Evolutionary conservation across 208 protist genomes (phyloP).

Genomic region (Naegleria gruberi): DNA sequence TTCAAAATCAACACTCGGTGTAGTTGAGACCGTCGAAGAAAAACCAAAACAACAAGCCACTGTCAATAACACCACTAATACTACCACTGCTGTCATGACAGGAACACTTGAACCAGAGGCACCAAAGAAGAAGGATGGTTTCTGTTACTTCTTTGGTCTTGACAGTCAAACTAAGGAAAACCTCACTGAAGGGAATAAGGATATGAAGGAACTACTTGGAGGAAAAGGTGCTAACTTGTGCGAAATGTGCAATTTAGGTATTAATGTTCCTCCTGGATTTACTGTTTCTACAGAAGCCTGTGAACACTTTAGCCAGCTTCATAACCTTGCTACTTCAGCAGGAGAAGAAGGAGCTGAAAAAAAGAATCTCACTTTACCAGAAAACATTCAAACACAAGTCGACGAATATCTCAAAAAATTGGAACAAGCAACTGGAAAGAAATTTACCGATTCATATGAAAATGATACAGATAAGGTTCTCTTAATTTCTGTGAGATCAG

Average conservation of each 20-base stretch:
- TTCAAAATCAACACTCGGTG: not conserved
- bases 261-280: constrained; percentile 81
- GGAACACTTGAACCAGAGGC: not conserved
- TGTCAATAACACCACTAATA: too few relatives aligned
- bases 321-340: not conserved
- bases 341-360: not conserved
- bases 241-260: constrained; percentile 79
- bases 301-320: constrained; percentile 47
- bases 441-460: not conserved
- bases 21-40: not conserved
- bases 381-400: constrained; percentile 42
- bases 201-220: constrained; percentile 78
- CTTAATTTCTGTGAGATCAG: not conserved
- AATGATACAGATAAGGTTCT: not conserved
- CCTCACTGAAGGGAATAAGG: constrained; percentile 63
- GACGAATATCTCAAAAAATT: constrained; percentile 52
- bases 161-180: constrained; percentile 30
- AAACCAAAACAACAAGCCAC: not conserved
- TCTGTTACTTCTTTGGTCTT: not conserved
- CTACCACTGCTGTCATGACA: not conserved
- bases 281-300: constrained; percentile 81
- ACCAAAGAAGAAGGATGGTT: not conserved
- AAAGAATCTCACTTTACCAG: constrained; percentile 7
- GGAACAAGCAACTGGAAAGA: constrained; percentile 53
- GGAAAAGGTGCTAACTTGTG: constrained; percentile 83